Conservation (phyloP, 1,139 yeast genomes). For the Nakaseomyces kungkrabaensis region DNA sequence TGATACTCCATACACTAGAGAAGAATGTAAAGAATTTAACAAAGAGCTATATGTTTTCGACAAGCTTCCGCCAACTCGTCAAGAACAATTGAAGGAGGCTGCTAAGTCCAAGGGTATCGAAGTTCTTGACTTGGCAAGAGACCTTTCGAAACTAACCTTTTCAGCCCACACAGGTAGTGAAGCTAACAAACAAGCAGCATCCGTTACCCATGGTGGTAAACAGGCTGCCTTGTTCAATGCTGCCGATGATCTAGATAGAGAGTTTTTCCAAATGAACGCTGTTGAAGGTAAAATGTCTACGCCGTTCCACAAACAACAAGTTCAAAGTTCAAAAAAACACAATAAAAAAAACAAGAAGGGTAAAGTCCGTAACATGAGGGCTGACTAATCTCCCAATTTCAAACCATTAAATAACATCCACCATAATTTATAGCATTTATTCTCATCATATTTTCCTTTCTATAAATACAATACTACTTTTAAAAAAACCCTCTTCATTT, state of each 20-base stretch:
- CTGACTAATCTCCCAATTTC: not conserved
- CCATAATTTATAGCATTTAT: conserved; percentile 2
- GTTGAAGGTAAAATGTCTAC: conserved; percentile 53
- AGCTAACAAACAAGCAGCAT: conserved; percentile 33
- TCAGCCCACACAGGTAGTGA: conserved; percentile 60
- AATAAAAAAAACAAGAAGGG: conserved; percentile 62
- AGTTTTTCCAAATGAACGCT: conserved; percentile 62
- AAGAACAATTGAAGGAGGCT: conserved; percentile 57
- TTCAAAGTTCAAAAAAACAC: conserved; percentile 47
- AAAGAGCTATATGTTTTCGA: conserved; percentile 56
- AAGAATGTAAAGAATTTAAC: conserved; percentile 61
- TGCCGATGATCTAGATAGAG: conserved; percentile 72
- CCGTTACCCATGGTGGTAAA: conserved; percentile 61
- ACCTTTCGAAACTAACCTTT: conserved; percentile 63
- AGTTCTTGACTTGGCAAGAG: conserved; percentile 56
- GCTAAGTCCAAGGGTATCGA: conserved; percentile 46
- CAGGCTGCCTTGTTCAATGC: conserved; percentile 72
- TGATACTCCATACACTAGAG: conserved; percentile 37
- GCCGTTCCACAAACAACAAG: conserved; percentile 59
- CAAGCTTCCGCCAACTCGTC: conserved; percentile 61
- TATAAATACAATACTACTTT: too few species aligned
- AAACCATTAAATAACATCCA: not conserved
- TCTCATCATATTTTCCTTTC: not conserved
- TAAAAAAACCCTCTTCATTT: too few species aligned
- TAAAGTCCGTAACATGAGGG: conserved; percentile 7